Percentiles rank a stretch among this genome's conserved stretches.
phyloP scores from a whole-genome alignment of 116 monocot genomes.

The Papilionanthe hybrid region DNA sequence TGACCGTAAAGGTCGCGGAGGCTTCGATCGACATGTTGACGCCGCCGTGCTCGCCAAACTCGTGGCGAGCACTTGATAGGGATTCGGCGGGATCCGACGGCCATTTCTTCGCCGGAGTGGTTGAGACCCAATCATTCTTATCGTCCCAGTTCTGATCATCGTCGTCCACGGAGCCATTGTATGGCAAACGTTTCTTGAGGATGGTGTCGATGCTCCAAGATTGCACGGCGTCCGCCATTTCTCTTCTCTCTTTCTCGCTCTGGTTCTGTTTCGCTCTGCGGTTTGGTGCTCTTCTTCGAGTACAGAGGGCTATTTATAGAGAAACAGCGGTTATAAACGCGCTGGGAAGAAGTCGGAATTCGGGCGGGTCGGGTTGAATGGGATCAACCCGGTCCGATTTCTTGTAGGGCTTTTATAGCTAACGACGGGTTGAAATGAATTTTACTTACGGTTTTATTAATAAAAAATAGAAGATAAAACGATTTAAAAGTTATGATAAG shows the following conservation, averaged over 20 bases:
- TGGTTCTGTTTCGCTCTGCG: not conserved
- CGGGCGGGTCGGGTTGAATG: not conserved
- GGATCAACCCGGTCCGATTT: no score
- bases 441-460: no score
- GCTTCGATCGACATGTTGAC: slow-evolving; percentile 99
- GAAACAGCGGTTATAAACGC: not conserved
- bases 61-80: slow-evolving; percentile 77
- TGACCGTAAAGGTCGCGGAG: slow-evolving; percentile 96
- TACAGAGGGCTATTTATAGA: not conserved
- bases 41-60: slow-evolving; percentile 98
- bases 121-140: not conserved
- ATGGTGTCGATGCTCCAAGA: not conserved
- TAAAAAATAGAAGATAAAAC: no score
- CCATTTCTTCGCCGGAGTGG: slow-evolving; percentile 8
- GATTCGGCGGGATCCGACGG: slow-evolving; percentile 58
- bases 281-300: not conserved
- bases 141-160: not conserved
- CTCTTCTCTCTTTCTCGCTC: not conserved
- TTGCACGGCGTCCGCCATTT: slow-evolving; percentile 6
- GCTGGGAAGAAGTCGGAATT: not conserved
- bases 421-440: no score
- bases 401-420: no score
- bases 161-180: not conserved
- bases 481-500: no score
- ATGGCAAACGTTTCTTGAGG: not conserved